Percentiles rank a stretch among this genome's conserved stretches.
Evolutionary conservation across 495 filamentous ascomycete genomes (phyloP).

Genomic region (Letharia lupina): DNA sequence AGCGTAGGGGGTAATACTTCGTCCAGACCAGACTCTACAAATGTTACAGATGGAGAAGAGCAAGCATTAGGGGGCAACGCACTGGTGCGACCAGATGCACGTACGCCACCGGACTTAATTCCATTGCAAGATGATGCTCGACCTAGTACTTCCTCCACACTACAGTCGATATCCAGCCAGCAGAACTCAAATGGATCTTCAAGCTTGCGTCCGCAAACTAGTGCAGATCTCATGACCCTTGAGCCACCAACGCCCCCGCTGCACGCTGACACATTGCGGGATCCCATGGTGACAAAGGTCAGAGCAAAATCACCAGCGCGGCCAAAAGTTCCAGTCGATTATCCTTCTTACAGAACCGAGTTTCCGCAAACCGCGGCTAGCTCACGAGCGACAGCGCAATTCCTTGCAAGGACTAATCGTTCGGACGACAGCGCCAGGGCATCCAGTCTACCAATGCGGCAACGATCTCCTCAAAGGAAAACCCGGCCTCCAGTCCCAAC

Average conservation of each 20-base stretch:
- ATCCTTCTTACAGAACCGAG: slow-evolving; percentile 28
- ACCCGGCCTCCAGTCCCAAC: slow-evolving; percentile 10
- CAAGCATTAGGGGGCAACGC: slow-evolving; percentile 15
- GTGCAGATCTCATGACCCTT: slow-evolving; percentile 19
- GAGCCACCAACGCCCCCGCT: slow-evolving; percentile 20
- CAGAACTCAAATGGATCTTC: neutral
- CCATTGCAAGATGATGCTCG: slow-evolving; percentile 9
- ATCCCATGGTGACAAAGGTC: slow-evolving; percentile 6
- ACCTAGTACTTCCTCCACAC: slow-evolving; percentile 10
- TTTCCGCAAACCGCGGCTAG: slow-evolving; percentile 25
- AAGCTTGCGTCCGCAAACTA: slow-evolving; percentile 14
- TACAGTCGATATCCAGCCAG: slow-evolving; percentile 6
- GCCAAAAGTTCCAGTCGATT: slow-evolving; percentile 23
- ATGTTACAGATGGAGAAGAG: slow-evolving; percentile 14
- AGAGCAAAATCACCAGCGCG: slow-evolving; percentile 15
- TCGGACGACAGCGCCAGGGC: slow-evolving; percentile 17
- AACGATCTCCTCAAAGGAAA: slow-evolving; percentile 23
- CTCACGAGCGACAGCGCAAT: slow-evolving; percentile 22
- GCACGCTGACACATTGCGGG: slow-evolving; percentile 7
- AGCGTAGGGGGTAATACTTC: slow-evolving; percentile 19
- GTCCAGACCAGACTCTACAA: slow-evolving; percentile 21
- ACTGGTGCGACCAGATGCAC: slow-evolving; percentile 14
- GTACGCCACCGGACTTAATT: slow-evolving; percentile 15
- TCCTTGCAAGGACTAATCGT: slow-evolving; percentile 20
- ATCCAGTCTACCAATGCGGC: slow-evolving; percentile 20